Evolutionary conservation across 495 filamentous ascomycete genomes (phyloP).

Genomic region (Penicillium antarcticum): DNA sequence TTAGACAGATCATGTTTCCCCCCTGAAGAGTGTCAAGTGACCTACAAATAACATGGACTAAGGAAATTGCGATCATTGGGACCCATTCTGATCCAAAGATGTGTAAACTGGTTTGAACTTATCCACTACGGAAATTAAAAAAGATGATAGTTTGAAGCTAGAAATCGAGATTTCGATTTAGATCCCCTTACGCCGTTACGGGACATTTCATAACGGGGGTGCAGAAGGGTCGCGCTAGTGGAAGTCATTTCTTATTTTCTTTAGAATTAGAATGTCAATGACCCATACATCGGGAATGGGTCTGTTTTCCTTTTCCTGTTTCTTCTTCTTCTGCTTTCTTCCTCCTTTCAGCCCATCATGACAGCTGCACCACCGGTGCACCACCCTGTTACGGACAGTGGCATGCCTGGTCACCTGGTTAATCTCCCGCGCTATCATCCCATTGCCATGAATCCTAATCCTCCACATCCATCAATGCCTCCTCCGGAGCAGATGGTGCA

Average conservation of each 20-base stretch:
- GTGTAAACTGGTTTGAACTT: neutral
- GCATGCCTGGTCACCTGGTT: constrained; percentile 32
- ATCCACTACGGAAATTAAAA: constrained; percentile 3
- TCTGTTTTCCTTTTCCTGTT: constrained; percentile 4
- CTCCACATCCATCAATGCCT: constrained; percentile 31
- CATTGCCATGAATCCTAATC: constrained; percentile 47
- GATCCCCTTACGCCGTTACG: constrained; percentile 29
- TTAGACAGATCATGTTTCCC: constrained; percentile 5
- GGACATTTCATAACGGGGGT: constrained; percentile 30
- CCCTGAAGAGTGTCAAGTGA: constrained; percentile 12
- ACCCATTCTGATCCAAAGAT: constrained; percentile 3
- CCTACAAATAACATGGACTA: neutral
- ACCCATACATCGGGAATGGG: constrained; percentile 30
- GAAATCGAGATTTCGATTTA: constrained; percentile 14
- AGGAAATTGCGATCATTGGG: constrained; percentile 5
- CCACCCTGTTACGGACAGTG: constrained; percentile 34
- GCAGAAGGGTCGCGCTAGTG: constrained; percentile 31
- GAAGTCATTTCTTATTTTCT: constrained; percentile 24
- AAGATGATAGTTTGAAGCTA: neutral
- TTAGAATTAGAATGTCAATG: constrained; percentile 20
- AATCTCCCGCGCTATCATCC: constrained; percentile 44
- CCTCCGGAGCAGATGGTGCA: constrained; percentile 37
- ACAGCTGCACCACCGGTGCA: constrained; percentile 41
- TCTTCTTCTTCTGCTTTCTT: constrained; percentile 12
- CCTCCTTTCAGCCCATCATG: constrained; percentile 23